These are phyloP conservation scores for Candida succiphila DNA, from an alignment of 805 yeast species.

Conservation along the genomic window DNA sequence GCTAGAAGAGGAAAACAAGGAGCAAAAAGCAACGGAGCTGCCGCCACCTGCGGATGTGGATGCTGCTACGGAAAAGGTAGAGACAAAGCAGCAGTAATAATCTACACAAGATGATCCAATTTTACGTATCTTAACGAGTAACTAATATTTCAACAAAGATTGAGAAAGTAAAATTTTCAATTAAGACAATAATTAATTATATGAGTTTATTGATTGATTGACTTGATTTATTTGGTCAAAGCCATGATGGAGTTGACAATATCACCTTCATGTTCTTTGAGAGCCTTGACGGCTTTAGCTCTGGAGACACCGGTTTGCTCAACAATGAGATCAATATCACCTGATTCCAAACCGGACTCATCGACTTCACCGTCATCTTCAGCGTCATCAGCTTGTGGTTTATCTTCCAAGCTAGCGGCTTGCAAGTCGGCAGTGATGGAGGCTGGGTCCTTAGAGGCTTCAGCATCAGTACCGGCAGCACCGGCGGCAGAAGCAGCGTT, in stretches of 20 bases:
- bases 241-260: constrained; percentile 95
- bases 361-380: constrained; percentile 72
- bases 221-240: constrained; percentile 24
- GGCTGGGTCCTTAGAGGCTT: constrained; percentile 55
- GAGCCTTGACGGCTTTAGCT: constrained; percentile 85
- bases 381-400: constrained; percentile 24
- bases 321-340: constrained; percentile 76
- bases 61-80: too few species aligned
- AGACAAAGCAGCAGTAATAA: too few species aligned
- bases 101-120: too few species aligned
- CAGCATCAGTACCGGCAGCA: constrained; percentile 21
- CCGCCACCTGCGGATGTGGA: neutral
- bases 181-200: too few species aligned
- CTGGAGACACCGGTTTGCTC: constrained; percentile 89
- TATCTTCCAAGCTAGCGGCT: constrained; percentile 40
- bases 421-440: constrained; percentile 77
- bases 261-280: constrained; percentile 83
- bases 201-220: too few species aligned
- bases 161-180: too few species aligned
- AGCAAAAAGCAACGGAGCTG: neutral
- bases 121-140: too few species aligned
- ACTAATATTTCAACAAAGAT: too few species aligned
- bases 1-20: neutral
- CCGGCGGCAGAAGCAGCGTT: constrained; percentile 46
- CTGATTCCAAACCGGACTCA: constrained; percentile 72